Percentiles rank a stretch among this genome's conserved stretches.
phyloP scores from a whole-genome alignment of 2,329 filamentous ascomycete genomes.

The Trichoderma aggressivum region DNA sequence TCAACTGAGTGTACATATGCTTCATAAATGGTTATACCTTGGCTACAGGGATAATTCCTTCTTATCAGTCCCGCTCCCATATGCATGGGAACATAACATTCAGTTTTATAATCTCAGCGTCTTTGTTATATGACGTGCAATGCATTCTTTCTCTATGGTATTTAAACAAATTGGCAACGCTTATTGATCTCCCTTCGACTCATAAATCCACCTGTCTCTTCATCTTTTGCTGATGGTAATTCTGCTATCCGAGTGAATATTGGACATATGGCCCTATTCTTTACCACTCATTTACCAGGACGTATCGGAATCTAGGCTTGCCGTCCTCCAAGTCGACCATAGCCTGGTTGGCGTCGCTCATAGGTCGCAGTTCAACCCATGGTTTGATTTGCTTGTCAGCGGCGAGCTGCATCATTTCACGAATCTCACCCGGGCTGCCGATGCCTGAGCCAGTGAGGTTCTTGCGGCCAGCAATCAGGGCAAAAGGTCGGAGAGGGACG shows the following conservation, averaged over 20 bases:
- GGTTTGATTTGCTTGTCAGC: conserved; percentile 53
- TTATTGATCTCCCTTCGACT: not conserved
- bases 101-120: not conserved
- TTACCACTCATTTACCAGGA: conserved; percentile 38
- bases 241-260: not conserved
- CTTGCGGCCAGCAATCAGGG: conserved; percentile 53
- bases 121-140: not conserved
- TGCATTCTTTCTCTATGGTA: not conserved
- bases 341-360: conserved; percentile 54
- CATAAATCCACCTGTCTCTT: not conserved
- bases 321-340: conserved; percentile 56
- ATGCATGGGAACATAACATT: not conserved
- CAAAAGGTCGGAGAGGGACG: conserved; percentile 31
- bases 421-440: conserved; percentile 54
- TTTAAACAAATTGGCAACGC: not conserved
- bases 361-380: conserved; percentile 52
- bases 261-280: not conserved
- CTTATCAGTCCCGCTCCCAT: not conserved
- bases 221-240: not conserved
- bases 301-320: conserved; percentile 48
- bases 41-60: not conserved
- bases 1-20: not conserved
- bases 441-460: conserved; percentile 46
- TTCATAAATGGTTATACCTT: not conserved
- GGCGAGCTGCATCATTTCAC: conserved; percentile 57